A percentile compares a stretch with the other conserved stretches of the same genome.
Evolutionary conservation across 202 grass and related monocot genomes (phyloP).

Genomic region (Cymbopogon flexuosus): DNA sequence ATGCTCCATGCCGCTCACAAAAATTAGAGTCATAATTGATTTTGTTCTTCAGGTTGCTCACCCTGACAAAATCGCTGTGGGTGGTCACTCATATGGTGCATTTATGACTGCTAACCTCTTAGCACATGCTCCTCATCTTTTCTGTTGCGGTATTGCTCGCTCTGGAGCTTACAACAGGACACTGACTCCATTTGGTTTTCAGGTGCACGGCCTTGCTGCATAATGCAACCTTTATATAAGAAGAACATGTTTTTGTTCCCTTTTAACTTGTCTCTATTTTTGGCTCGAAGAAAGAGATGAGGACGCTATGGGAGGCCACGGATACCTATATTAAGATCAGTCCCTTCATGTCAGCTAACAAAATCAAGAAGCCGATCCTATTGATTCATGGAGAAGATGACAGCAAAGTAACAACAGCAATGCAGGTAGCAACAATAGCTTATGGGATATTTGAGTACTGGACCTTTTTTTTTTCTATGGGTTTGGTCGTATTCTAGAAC

Average conservation of each 20-base stretch:
- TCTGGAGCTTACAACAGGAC: too few species aligned
- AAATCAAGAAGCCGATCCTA: constrained; percentile 80
- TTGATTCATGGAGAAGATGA: constrained; percentile 85
- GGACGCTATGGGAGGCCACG: constrained; percentile 80
- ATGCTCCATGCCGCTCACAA: neutral
- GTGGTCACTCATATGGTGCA: too few species aligned
- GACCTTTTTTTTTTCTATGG: neutral
- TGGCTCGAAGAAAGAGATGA: constrained; percentile 55
- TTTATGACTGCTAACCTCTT: too few species aligned
- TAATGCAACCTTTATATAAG: neutral
- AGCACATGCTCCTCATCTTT: too few species aligned
- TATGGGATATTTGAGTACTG: constrained; percentile 11
- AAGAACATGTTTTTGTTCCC: neutral
- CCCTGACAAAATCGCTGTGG: constrained; percentile 45
- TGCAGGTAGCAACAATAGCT: constrained; percentile 56
- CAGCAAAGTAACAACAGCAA: constrained; percentile 73
- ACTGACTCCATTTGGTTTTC: too few species aligned
- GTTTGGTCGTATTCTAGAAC: constrained; percentile 13
- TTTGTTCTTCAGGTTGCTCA: constrained; percentile 54
- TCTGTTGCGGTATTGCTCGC: too few species aligned
- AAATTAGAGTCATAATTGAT: neutral
- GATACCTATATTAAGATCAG: constrained; percentile 78
- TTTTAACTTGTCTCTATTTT: constrained; percentile 13
- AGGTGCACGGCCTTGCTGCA: neutral
- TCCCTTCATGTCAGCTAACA: constrained; percentile 80